Conservation (phyloP, 1,139 yeast genomes). For the Keqinozyma sinolaborantium region DNA sequence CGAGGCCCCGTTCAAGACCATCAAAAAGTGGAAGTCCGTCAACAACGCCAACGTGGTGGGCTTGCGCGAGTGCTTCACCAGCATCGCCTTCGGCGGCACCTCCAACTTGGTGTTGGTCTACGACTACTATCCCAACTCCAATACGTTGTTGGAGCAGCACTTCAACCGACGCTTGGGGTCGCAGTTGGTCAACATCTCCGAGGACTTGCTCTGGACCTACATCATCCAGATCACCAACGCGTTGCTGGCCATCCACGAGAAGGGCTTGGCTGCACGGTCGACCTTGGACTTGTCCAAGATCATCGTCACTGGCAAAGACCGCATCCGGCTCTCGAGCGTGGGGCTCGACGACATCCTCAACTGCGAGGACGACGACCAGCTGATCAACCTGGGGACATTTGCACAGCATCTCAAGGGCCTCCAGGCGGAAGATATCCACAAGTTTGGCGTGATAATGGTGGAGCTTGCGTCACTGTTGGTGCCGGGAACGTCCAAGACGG, state of each 20-base stretch:
- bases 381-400: constrained; percentile 13
- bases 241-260: constrained; percentile 56
- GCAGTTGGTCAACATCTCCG: constrained; percentile 51
- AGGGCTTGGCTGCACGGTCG: constrained; percentile 60
- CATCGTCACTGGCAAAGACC: constrained; percentile 65
- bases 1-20: constrained; percentile 44
- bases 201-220: constrained; percentile 70
- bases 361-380: constrained; percentile 28
- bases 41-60: constrained; percentile 58
- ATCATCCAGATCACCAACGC: constrained; percentile 73
- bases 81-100: constrained; percentile 75
- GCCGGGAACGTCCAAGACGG: constrained; percentile 16
- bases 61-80: constrained; percentile 80
- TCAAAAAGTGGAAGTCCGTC: constrained; percentile 46
- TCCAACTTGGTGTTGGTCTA: constrained; percentile 41
- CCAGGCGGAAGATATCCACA: constrained; percentile 51
- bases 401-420: constrained; percentile 15
- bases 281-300: constrained; percentile 63
- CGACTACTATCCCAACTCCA: constrained; percentile 41
- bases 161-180: constrained; percentile 27
- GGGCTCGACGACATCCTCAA: constrained; percentile 70
- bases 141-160: constrained; percentile 31
- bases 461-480: constrained; percentile 49
- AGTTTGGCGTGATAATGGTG: constrained; percentile 58
- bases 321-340: constrained; percentile 68